These are phyloP conservation scores for Corrigiola litoralis DNA, from an alignment of 179 eudicot genomes.

Conservation along the genomic window DNA sequence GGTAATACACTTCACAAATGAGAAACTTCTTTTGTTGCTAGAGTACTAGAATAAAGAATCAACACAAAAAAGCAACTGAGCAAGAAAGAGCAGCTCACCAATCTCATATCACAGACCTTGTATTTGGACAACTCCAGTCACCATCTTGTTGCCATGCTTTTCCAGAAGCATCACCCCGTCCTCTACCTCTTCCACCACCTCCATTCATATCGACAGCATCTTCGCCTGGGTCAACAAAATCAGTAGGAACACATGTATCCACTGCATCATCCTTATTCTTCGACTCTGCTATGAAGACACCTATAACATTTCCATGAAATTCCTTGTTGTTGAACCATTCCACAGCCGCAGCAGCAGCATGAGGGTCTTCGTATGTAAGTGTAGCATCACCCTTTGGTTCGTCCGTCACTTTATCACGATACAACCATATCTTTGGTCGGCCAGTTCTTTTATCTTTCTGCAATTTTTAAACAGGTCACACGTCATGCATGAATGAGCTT, in stretches of 20 bases:
- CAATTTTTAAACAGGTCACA: neutral
- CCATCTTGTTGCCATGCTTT: conserved; percentile 99
- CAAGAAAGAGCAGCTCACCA: conserved; percentile 95
- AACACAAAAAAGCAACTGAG: conserved; percentile 27
- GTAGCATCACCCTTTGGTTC: conserved; percentile 99
- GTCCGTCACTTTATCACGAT: conserved; percentile 72
- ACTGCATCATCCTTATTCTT: conserved; percentile 67
- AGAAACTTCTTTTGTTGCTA: conserved; percentile 15
- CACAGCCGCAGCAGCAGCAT: conserved; percentile 96
- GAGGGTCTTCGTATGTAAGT: conserved; percentile 93
- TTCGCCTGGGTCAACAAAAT: conserved; percentile 41
- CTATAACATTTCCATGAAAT: conserved; percentile 73
- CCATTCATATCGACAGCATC: conserved; percentile 42
- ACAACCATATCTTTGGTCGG: conserved; percentile 89
- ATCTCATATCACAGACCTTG: conserved; percentile 99
- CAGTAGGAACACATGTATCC: conserved; percentile 38
- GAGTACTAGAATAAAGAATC: neutral
- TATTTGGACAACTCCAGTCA: conserved; percentile 96
- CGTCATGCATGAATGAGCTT: neutral
- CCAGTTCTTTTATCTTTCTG: conserved; percentile 94
- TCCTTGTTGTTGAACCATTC: conserved; percentile 97
- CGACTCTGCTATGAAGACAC: conserved; percentile 84
- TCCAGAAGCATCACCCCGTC: conserved; percentile 71
- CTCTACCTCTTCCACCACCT: conserved; percentile 67
- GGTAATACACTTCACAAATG: conserved; percentile 29